phyloP scores from a whole-genome alignment of 164 flowering plant genomes.

The Brasenia schreberi region DNA sequence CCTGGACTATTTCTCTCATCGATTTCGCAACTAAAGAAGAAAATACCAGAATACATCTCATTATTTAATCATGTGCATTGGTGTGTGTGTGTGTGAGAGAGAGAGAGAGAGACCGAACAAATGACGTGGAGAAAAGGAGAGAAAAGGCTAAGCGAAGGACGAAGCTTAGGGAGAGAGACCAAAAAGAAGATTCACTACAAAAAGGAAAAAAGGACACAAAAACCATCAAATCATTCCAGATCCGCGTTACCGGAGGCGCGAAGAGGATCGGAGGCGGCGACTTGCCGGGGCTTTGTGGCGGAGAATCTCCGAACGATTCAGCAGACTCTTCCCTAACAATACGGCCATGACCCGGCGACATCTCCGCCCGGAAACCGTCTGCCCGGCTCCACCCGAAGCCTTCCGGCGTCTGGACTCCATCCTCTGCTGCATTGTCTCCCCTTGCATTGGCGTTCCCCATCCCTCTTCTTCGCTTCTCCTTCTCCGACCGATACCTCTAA shows the following conservation, averaged over 20 bases:
- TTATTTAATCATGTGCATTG: too few relatives aligned
- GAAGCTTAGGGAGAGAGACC: too few relatives aligned
- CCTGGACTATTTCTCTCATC: too few relatives aligned
- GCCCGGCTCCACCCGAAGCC: conserved; percentile 20
- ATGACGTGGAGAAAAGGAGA: background rate
- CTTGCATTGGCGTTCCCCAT: conserved; percentile 72
- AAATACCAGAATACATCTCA: too few relatives aligned
- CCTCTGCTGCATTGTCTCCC: conserved; percentile 2
- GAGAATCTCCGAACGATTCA: conserved; percentile 41
- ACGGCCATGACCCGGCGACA: conserved; percentile 10
- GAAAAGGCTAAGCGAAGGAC: background rate
- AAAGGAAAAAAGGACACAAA: background rate
- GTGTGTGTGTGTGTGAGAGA: too few relatives aligned
- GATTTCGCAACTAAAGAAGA: too few relatives aligned
- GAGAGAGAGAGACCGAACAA: background rate
- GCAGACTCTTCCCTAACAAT: conserved; percentile 19
- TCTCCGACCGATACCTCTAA: too few relatives aligned
- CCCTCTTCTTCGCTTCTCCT: too few relatives aligned
- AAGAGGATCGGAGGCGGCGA: conserved; percentile 56
- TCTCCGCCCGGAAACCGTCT: conserved; percentile 9
- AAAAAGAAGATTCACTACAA: background rate
- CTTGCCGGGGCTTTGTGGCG: conserved; percentile 40
- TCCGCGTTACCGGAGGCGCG: conserved; percentile 52
- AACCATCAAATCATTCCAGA: background rate
- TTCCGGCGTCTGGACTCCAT: background rate